Percentiles rank a stretch among this genome's conserved stretches.
These are phyloP conservation scores for Pythium aristosporum DNA, from an alignment of 352 stramenopile genomes.

Conservation along the genomic window DNA sequence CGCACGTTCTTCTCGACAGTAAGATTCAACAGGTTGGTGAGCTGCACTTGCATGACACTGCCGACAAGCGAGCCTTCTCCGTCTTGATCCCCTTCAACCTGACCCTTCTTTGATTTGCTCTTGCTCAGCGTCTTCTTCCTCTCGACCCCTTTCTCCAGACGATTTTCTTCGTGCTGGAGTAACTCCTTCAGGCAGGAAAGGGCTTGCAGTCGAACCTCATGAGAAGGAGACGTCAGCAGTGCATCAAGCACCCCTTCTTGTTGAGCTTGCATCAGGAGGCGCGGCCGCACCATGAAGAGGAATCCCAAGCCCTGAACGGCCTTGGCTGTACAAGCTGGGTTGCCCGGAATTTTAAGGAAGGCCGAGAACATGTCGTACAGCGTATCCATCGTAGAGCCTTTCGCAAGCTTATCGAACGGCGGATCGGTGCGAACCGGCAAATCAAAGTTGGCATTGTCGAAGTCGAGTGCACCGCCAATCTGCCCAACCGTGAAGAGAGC, in stretches of 20 bases:
- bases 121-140: constrained; percentile 42
- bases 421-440: constrained; percentile 22
- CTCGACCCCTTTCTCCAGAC: constrained; percentile 51
- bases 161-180: constrained; percentile 65
- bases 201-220: constrained; percentile 66
- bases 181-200: constrained; percentile 76
- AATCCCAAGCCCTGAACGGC: constrained; percentile 84
- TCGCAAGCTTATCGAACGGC: constrained; percentile 34
- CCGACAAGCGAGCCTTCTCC: constrained; percentile 83
- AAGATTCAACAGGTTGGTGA: constrained; percentile 60
- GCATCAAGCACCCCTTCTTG: constrained; percentile 63
- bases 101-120: constrained; percentile 61
- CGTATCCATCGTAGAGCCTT: constrained; percentile 54
- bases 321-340: constrained; percentile 56
- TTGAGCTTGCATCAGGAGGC: constrained; percentile 68
- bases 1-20: constrained; percentile 50
- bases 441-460: constrained; percentile 39
- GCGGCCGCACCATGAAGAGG: constrained; percentile 62
- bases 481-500: constrained; percentile 70
- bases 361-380: constrained; percentile 61
- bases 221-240: constrained; percentile 37
- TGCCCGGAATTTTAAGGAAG: constrained; percentile 48
- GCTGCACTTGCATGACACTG: constrained; percentile 84
- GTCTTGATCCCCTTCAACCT: constrained; percentile 87
- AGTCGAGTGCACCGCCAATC: constrained; percentile 66